These are phyloP conservation scores for Fonsecaea erecta DNA, from an alignment of 2,329 filamentous ascomycete genomes.

Conservation along the genomic window DNA sequence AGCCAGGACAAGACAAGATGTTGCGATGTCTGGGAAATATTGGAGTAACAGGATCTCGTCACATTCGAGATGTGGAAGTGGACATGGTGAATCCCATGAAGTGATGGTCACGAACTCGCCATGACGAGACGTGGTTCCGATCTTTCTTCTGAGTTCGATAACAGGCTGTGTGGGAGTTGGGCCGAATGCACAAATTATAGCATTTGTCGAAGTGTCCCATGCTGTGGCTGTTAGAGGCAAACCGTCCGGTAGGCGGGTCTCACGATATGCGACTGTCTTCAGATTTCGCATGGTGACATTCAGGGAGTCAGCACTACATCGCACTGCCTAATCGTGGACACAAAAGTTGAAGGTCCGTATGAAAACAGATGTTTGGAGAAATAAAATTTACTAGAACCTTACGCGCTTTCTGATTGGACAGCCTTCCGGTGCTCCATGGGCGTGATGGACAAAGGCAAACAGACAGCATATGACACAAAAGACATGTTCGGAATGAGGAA, in stretches of 20 bases:
- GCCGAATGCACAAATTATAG: slow-evolving; percentile 81
- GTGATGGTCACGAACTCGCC: slow-evolving; percentile 62
- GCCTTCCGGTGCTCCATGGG: background rate
- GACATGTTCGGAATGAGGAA: background rate
- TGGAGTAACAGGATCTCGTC: slow-evolving; percentile 81
- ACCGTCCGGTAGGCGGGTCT: slow-evolving; percentile 64
- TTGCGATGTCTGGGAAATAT: slow-evolving; percentile 79
- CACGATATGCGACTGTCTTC: slow-evolving; percentile 72
- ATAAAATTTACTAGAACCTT: slow-evolving; percentile 26
- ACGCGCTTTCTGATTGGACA: slow-evolving; percentile 23
- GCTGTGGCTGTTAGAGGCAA: slow-evolving; percentile 74
- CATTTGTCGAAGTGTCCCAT: slow-evolving; percentile 73
- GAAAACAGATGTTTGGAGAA: slow-evolving; percentile 15
- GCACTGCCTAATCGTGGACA: background rate
- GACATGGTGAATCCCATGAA: slow-evolving; percentile 86
- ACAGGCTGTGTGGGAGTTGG: slow-evolving; percentile 71
- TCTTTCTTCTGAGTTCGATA: slow-evolving; percentile 70
- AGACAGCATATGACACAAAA: background rate
- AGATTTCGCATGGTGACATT: slow-evolving; percentile 78
- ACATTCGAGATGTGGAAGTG: slow-evolving; percentile 72
- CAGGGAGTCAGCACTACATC: background rate
- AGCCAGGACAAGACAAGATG: slow-evolving; percentile 80
- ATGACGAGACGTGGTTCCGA: slow-evolving; percentile 34
- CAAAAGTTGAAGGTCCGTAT: slow-evolving; percentile 2
- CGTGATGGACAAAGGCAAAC: slow-evolving; percentile 5